Percentiles rank a stretch among this genome's conserved stretches.
Conservation (phyloP, 257 asterid genomes). For the Capsicum pubescens region DNA sequence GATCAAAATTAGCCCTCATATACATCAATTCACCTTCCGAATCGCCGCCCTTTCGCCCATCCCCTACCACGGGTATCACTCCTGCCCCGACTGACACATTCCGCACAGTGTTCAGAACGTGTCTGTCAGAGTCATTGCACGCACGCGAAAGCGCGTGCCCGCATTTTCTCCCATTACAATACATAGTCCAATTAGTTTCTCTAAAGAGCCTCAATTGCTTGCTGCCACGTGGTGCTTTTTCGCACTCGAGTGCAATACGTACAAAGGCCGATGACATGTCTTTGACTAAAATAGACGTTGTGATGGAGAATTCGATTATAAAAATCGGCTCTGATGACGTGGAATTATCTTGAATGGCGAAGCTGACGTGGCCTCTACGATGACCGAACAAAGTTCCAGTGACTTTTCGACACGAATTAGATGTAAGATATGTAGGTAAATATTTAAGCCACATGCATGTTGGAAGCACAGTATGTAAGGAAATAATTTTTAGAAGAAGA, state of each 20-base stretch:
- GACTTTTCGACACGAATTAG: constrained; percentile 55
- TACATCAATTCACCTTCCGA: constrained; percentile 78
- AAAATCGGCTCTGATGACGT: constrained; percentile 69
- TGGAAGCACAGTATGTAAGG: constrained; percentile 59
- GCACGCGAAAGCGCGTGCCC: constrained; percentile 70
- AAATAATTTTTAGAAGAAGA: constrained; percentile 51
- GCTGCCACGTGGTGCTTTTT: constrained; percentile 47
- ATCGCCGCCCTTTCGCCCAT: constrained; percentile 50
- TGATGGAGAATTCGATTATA: constrained; percentile 64
- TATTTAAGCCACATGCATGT: constrained; percentile 58
- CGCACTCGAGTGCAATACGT: constrained; percentile 81
- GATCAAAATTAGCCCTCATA: constrained; percentile 87
- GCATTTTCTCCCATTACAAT: constrained; percentile 83
- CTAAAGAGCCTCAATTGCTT: constrained; percentile 45
- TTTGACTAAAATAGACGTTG: constrained; percentile 72
- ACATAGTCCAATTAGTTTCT: constrained; percentile 86
- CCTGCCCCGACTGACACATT: constrained; percentile 92
- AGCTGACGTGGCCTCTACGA: constrained; percentile 86
- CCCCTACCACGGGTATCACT: constrained; percentile 80
- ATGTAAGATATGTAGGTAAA: background rate
- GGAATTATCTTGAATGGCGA: constrained; percentile 74
- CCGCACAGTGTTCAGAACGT: constrained; percentile 71
- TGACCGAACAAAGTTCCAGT: constrained; percentile 86
- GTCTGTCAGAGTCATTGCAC: constrained; percentile 70
- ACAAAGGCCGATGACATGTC: constrained; percentile 90